Evolutionary conservation across 2,329 filamentous ascomycete genomes (phyloP).

Genomic region (Furcasterigmium sp.): DNA sequence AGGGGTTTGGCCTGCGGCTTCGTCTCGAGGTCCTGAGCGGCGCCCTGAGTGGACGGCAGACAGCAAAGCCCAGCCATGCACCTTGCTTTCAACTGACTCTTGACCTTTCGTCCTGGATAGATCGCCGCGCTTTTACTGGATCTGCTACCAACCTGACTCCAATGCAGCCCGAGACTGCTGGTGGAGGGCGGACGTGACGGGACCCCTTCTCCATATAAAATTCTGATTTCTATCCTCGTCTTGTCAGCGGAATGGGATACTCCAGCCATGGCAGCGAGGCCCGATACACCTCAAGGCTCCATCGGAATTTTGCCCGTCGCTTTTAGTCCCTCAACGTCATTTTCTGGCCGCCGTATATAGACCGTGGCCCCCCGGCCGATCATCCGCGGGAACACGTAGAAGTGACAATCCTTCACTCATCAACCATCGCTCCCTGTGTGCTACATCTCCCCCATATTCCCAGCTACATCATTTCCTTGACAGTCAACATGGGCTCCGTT

Average conservation of each 20-base stretch:
- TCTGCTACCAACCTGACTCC: too few relatives aligned
- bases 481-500: conserved; percentile 39
- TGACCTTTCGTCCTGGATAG: too few relatives aligned
- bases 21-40: background rate
- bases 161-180: background rate
- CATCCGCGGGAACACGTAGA: background rate
- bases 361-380: background rate
- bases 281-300: background rate
- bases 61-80: too few relatives aligned
- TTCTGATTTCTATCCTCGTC: background rate
- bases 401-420: background rate
- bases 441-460: background rate
- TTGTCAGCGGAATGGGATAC: too few relatives aligned
- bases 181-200: background rate
- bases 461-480: too few relatives aligned
- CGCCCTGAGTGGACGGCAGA: too few relatives aligned
- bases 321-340: conserved; percentile 1
- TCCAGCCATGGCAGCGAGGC: too few relatives aligned
- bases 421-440: background rate
- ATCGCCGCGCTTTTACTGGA: too few relatives aligned
- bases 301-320: conserved; percentile 1
- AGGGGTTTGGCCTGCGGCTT: too few relatives aligned
- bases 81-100: too few relatives aligned
- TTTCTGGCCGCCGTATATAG: background rate
- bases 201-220: background rate